Evolutionary conservation across 202 grass and related monocot species (phyloP).

Genomic region (Carex sylvatica): DNA sequence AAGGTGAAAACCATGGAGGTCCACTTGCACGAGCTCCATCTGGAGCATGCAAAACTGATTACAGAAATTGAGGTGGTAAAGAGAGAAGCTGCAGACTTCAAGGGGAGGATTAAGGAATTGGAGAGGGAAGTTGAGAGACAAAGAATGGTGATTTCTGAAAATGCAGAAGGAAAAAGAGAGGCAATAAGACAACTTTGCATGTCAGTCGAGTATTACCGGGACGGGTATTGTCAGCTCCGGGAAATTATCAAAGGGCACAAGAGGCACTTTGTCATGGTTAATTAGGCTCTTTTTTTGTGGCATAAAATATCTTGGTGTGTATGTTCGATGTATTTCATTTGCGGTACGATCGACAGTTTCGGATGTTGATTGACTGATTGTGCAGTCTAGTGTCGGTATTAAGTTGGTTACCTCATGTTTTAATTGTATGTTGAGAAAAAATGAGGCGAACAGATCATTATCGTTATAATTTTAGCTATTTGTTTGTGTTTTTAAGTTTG

Average conservation of each 20-base stretch:
- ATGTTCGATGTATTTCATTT: neutral
- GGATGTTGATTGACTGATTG: neutral
- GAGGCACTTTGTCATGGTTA: slow-evolving; percentile 54
- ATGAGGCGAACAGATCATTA: neutral
- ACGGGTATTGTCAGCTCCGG: slow-evolving; percentile 69
- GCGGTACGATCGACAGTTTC: neutral
- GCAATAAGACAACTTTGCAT: slow-evolving; percentile 95
- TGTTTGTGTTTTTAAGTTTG: neutral
- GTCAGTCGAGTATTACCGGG: slow-evolving; percentile 86
- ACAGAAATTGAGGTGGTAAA: slow-evolving; percentile 32
- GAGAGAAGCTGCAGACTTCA: slow-evolving; percentile 15
- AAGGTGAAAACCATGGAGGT: slow-evolving; percentile 40
- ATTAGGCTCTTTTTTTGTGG: slow-evolving; percentile 20
- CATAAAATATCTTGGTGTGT: neutral
- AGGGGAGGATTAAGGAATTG: slow-evolving; percentile 39
- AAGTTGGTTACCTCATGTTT: neutral
- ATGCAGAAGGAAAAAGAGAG: slow-evolving; percentile 77
- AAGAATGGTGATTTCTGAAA: slow-evolving; percentile 48
- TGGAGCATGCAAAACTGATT: slow-evolving; percentile 68
- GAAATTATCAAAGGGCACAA: slow-evolving; percentile 63
- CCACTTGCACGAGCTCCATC: slow-evolving; percentile 62
- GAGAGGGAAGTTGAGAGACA: slow-evolving; percentile 69
- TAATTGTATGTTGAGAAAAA: neutral
- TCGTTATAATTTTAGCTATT: neutral
- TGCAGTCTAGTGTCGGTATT: neutral